Conservation (phyloP, 2,329 filamentous ascomycete genomes). For the Aspergillus versicolor region DNA sequence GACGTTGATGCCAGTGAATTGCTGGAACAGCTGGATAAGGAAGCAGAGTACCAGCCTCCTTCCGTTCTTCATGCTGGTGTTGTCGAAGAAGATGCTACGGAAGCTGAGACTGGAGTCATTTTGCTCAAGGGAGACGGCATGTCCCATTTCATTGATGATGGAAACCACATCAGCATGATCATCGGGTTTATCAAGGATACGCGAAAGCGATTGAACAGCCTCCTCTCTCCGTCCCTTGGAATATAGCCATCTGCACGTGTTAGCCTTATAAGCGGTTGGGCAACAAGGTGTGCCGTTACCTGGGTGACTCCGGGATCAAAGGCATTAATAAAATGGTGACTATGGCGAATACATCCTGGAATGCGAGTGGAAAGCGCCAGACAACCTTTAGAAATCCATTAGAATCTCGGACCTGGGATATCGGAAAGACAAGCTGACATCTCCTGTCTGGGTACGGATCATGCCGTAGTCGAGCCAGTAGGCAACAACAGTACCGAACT, state of each 20-base stretch:
- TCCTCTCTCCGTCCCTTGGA: background rate
- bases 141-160: background rate
- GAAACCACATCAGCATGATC: background rate
- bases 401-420: background rate
- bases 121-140: background rate
- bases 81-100: background rate
- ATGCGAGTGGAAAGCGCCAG: slow-evolving; percentile 4
- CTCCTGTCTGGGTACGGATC: background rate
- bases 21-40: background rate
- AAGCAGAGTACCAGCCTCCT: background rate
- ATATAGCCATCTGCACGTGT: background rate
- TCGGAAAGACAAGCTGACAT: too few species aligned
- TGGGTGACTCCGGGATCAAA: background rate
- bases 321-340: background rate
- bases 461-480: background rate
- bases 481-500: background rate
- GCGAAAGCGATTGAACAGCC: background rate
- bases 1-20: slow-evolving; percentile 1
- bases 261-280: too few species aligned
- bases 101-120: background rate
- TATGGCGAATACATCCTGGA: slow-evolving; percentile 1
- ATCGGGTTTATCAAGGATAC: background rate
- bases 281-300: background rate
- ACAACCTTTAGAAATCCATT: background rate
- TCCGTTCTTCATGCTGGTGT: background rate